phyloP scores from a whole-genome alignment of 2,329 filamentous ascomycete genomes.

The Thielaviopsis euricoi region DNA sequence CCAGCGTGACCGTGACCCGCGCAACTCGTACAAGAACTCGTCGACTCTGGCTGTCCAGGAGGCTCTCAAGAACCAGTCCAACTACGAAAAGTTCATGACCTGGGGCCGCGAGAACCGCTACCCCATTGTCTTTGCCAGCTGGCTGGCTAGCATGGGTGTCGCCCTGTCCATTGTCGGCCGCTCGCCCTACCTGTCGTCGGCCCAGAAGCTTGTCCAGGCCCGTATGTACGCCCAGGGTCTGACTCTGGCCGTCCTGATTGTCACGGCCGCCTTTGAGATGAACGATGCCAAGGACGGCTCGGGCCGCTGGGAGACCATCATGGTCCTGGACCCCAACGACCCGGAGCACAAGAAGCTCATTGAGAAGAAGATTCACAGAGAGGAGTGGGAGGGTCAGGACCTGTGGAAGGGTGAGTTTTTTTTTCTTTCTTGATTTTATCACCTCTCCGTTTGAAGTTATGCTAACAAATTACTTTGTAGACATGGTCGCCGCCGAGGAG shows the following conservation, averaged over 20 bases:
- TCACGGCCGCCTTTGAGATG: constrained; percentile 67
- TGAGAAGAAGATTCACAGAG: constrained; percentile 76
- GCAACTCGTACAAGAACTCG: constrained; percentile 48
- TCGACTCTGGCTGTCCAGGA: constrained; percentile 39
- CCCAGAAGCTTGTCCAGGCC: constrained; percentile 86
- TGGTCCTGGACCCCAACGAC: constrained; percentile 64
- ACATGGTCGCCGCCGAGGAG: constrained; percentile 75
- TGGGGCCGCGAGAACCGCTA: constrained; percentile 75
- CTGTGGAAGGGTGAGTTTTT: constrained; percentile 63
- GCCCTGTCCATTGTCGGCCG: constrained; percentile 62
- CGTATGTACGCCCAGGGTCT: constrained; percentile 87
- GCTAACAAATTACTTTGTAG: constrained; percentile 23
- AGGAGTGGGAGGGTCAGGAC: constrained; percentile 76
- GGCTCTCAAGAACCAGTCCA: constrained; percentile 37
- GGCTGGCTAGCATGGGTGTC: constrained; percentile 64
- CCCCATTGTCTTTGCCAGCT: constrained; percentile 65
- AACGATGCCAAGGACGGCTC: constrained; percentile 59
- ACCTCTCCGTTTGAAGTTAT: background rate
- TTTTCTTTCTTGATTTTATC: background rate
- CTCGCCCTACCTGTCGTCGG: constrained; percentile 54
- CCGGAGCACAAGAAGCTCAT: constrained; percentile 69
- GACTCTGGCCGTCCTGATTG: constrained; percentile 68
- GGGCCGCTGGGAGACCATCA: constrained; percentile 71
- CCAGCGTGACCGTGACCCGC: constrained; percentile 54
- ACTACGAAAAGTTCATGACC: constrained; percentile 43